Percentiles rank a stretch among this genome's conserved stretches.
These are phyloP conservation scores for Westerdykella ornata DNA, from an alignment of 2,329 filamentous ascomycete genomes.

Conservation along the genomic window DNA sequence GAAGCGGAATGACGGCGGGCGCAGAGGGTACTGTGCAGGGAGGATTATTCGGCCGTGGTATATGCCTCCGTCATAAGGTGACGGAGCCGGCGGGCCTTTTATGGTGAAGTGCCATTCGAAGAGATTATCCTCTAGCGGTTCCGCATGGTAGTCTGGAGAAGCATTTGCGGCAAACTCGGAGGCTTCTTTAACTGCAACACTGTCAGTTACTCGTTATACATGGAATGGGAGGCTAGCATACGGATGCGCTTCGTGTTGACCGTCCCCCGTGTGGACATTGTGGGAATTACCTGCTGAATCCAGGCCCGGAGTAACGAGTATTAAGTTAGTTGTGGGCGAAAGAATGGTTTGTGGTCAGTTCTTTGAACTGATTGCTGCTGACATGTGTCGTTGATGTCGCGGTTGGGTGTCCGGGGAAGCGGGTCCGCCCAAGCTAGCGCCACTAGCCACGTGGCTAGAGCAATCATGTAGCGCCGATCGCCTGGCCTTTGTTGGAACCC, in stretches of 20 bases:
- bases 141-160: conserved; percentile 76
- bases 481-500: no score
- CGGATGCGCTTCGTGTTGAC: conserved; percentile 72
- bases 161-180: conserved; percentile 74
- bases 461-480: no score
- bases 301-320: conserved; percentile 1
- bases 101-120: conserved; percentile 99
- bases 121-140: conserved; percentile 79
- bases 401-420: no score
- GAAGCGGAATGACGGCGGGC: conserved; percentile 93
- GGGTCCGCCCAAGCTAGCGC: no score
- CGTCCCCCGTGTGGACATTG: conserved; percentile 38
- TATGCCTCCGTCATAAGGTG: conserved; percentile 71
- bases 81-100: conserved; percentile 72
- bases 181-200: conserved; percentile 70
- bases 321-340: conserved; percentile 1
- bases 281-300: conserved; percentile 3
- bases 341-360: not conserved
- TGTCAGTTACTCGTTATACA: conserved; percentile 14
- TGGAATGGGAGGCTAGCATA: conserved; percentile 50
- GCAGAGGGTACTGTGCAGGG: conserved; percentile 81
- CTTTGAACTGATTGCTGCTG: not conserved
- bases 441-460: no score
- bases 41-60: conserved; percentile 95
- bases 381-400: not conserved